These are phyloP conservation scores for Lenzites betulinus DNA, from an alignment of 768 basidiomycete genomes.

Conservation along the genomic window DNA sequence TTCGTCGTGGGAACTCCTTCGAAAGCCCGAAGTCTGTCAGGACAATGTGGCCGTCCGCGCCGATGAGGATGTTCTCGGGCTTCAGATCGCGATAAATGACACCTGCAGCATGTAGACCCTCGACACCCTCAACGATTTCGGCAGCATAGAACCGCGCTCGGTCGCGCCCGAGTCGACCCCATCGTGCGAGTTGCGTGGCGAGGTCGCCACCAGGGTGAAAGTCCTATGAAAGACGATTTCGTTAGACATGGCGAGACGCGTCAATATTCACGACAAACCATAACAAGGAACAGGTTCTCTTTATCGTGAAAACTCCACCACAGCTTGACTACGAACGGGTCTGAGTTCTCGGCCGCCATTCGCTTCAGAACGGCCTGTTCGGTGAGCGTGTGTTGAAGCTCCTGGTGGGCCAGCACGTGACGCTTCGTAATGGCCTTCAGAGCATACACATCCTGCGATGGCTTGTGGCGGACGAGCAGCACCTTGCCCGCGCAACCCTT, in stretches of 20 bases:
- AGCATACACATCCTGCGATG: constrained; percentile 74
- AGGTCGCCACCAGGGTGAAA: constrained; percentile 97
- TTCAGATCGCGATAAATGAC: constrained; percentile 98
- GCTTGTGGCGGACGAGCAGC: constrained; percentile 82
- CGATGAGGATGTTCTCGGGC: constrained; percentile 95
- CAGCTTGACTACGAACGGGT: constrained; percentile 94
- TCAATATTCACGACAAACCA: constrained; percentile 53
- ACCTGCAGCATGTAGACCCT: constrained; percentile 90
- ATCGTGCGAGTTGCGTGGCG: constrained; percentile 94
- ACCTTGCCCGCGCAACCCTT: constrained; percentile 99
- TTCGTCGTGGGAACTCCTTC: constrained; percentile 79
- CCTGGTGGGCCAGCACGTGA: constrained; percentile 95
- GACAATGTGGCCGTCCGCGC: constrained; percentile 92
- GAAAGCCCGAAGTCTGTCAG: constrained; percentile 96
- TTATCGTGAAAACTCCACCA: constrained; percentile 99
- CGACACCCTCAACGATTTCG: constrained; percentile 95
- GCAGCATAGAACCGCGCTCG: constrained; percentile 96
- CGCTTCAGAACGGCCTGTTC: constrained; percentile 95
- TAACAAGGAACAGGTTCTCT: constrained; percentile 95
- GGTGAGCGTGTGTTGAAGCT: constrained; percentile 93
- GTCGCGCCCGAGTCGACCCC: constrained; percentile 92
- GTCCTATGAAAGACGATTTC: constrained; percentile 49
- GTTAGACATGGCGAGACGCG: neutral
- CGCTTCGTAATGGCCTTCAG: constrained; percentile 98
- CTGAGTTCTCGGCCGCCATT: constrained; percentile 85